Conservation (phyloP, 768 basidiomycete genomes). For the Fistulinella prunicolor region DNA sequence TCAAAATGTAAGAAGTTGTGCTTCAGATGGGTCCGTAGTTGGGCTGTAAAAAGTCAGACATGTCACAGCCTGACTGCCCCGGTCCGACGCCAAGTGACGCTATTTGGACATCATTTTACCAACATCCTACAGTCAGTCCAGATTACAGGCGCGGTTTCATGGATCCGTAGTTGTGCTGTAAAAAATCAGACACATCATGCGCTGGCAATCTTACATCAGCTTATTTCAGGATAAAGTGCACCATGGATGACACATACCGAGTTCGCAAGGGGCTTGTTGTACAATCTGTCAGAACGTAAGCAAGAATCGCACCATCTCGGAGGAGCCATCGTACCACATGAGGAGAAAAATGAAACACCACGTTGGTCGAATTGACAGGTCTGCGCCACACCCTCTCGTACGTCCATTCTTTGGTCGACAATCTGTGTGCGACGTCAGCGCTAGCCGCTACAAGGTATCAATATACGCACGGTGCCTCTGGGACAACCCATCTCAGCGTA, state of each 20-base stretch:
- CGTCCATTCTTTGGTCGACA: slow-evolving; percentile 9
- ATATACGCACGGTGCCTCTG: slow-evolving; percentile 16
- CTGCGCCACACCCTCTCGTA: slow-evolving; percentile 29
- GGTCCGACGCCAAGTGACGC: too few relatives aligned
- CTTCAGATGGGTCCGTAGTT: too few relatives aligned
- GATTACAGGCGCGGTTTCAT: background rate
- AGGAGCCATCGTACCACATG: slow-evolving; percentile 26
- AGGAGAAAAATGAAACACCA: slow-evolving; percentile 23
- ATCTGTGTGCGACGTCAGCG: slow-evolving; percentile 8
- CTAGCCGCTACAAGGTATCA: background rate
- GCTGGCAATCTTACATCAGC: slow-evolving; percentile 13
- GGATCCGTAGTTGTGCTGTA: slow-evolving; percentile 13
- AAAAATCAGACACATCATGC: slow-evolving; percentile 25
- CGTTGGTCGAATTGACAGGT: slow-evolving; percentile 29
- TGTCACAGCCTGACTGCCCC: too few relatives aligned
- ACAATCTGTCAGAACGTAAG: slow-evolving; percentile 17
- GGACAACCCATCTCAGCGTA: slow-evolving; percentile 30
- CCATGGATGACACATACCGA: slow-evolving; percentile 22
- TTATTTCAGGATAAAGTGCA: background rate
- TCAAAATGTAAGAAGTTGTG: too few relatives aligned
- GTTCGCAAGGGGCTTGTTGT: slow-evolving; percentile 29
- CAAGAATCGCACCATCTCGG: background rate
- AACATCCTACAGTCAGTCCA: too few relatives aligned
- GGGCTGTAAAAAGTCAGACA: too few relatives aligned
- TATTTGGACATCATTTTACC: too few relatives aligned